phyloP scores from a whole-genome alignment of 2,329 filamentous ascomycete genomes.

The Boeremia exigua region DNA sequence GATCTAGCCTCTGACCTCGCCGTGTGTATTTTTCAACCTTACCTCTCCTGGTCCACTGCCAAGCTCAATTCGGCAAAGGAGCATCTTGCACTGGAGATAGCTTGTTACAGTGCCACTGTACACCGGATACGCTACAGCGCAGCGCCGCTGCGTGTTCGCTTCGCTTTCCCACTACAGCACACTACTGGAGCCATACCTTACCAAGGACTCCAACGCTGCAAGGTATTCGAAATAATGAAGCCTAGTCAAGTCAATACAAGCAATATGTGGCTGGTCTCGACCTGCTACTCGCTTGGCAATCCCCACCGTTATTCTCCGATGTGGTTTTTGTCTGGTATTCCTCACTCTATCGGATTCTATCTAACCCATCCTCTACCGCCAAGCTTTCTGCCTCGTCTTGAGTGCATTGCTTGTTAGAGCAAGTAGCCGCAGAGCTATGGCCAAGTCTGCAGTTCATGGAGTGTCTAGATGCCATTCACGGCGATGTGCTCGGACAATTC shows the following conservation, averaged over 20 bases:
- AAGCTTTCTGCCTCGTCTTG: constrained; percentile 5
- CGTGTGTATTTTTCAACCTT: neutral
- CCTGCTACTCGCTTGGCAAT: neutral
- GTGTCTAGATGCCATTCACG: neutral
- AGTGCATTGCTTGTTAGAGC: constrained; percentile 2
- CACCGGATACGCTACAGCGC: neutral
- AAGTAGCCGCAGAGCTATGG: neutral
- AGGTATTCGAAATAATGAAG: neutral
- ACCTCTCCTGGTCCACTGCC: neutral
- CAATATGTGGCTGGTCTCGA: constrained; percentile 4
- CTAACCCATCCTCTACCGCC: neutral
- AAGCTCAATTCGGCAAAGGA: neutral
- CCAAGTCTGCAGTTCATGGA: neutral
- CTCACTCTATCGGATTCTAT: neutral
- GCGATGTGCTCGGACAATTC: neutral
- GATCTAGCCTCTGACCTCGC: neutral
- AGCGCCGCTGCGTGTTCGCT: neutral
- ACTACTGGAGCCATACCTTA: neutral
- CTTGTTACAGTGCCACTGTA: neutral
- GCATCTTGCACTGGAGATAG: neutral
- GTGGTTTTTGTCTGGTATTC: neutral
- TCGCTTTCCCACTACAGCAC: neutral
- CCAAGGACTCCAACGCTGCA: neutral
- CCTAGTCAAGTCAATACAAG: neutral
- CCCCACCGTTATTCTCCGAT: neutral